Evolutionary conservation across 2,329 filamentous ascomycete genomes (phyloP).

Genomic region (Arthrobotrys pseudoclavata): DNA sequence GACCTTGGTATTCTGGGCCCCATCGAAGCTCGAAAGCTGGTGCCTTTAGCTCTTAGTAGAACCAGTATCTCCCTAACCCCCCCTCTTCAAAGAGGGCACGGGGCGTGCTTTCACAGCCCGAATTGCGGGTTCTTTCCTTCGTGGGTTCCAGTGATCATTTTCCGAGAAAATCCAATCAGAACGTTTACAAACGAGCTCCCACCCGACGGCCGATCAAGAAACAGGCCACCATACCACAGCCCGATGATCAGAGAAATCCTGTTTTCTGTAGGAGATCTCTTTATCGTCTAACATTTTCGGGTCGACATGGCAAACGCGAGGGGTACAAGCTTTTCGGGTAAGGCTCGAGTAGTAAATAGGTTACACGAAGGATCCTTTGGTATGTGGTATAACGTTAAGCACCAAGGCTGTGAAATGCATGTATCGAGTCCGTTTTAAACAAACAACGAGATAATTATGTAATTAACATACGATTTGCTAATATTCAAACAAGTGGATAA

Average conservation of each 20-base stretch:
- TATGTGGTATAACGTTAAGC: constrained; percentile 40
- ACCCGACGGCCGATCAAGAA: neutral
- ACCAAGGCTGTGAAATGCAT: neutral
- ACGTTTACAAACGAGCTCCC: constrained; percentile 11
- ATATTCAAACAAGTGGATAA: constrained; percentile 67
- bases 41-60: neutral
- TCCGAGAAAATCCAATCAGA: constrained; percentile 39
- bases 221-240: constrained; percentile 9
- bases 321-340: neutral
- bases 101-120: constrained; percentile 53
- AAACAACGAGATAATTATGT: neutral
- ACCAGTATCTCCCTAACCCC: neutral
- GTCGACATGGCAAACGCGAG: constrained; percentile 6
- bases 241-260: constrained; percentile 41
- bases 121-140: constrained; percentile 13
- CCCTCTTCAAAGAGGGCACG: constrained; percentile 13
- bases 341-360: constrained; percentile 10
- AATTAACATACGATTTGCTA: constrained; percentile 4
- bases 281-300: constrained; percentile 26
- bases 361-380: constrained; percentile 5
- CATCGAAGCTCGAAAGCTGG: constrained; percentile 6
- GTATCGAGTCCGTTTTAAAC: no score
- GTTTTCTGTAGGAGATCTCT: constrained; percentile 20
- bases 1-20: neutral
- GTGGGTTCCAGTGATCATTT: constrained; percentile 24